A percentile compares a stretch with the other conserved stretches of the same genome.
Conservation (phyloP, 495 filamentous ascomycete species). For the Tuber umbilicatum region DNA sequence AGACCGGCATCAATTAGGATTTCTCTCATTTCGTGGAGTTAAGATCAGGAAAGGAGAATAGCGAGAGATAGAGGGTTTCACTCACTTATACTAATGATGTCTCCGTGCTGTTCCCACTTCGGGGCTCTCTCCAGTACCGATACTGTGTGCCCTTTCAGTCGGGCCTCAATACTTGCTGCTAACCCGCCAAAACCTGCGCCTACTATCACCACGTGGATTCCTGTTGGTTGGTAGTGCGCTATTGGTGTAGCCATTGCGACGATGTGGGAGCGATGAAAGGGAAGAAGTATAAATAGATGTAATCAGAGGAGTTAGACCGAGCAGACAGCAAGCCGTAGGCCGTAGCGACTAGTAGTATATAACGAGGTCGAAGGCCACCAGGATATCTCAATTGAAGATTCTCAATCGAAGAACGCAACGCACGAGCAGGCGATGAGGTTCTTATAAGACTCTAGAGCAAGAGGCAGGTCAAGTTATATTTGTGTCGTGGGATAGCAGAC, state of each 20-base stretch:
- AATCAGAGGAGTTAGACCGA: neutral
- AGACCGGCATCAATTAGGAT: neutral
- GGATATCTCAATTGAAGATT: neutral
- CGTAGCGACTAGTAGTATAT: neutral
- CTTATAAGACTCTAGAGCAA: neutral
- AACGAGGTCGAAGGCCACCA: neutral
- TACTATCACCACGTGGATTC: constrained; percentile 57
- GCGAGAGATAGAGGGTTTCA: constrained; percentile 50
- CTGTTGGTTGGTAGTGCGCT: constrained; percentile 44
- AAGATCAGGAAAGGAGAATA: constrained; percentile 46
- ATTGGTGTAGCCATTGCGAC: constrained; percentile 35
- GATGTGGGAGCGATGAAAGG: neutral
- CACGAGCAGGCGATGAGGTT: neutral
- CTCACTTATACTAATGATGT: constrained; percentile 41
- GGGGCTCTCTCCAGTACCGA: constrained; percentile 49
- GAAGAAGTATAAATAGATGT: neutral
- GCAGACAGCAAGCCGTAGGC: neutral
- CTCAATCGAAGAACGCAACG: neutral
- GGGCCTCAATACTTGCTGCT: constrained; percentile 58
- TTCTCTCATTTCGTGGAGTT: constrained; percentile 44
- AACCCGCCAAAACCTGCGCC: constrained; percentile 60
- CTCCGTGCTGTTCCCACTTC: constrained; percentile 35
- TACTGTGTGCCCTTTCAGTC: constrained; percentile 59
- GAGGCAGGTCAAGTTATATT: neutral
- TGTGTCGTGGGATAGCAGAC: neutral